These are phyloP conservation scores for Persicaria maculosa DNA, from an alignment of 148 eudicot species.

Conservation along the genomic window DNA sequence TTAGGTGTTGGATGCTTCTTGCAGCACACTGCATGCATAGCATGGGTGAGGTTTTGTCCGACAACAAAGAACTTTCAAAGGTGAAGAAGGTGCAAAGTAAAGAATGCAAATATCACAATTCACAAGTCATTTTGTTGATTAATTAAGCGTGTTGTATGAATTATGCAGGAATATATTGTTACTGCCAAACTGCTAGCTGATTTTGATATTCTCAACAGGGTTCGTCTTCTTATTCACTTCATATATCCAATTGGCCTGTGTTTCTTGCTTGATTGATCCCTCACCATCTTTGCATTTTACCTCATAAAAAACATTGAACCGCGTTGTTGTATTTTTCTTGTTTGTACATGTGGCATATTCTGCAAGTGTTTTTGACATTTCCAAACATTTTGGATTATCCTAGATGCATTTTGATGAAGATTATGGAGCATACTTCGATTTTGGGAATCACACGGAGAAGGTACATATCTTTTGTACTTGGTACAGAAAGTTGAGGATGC, in stretches of 20 bases:
- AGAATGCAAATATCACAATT: conserved; percentile 7
- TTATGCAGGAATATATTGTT: conserved; percentile 61
- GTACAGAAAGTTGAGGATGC: background rate
- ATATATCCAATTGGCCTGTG: background rate
- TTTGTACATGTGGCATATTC: background rate
- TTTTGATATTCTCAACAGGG: conserved; percentile 81
- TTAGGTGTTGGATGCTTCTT: conserved; percentile 99
- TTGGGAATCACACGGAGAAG: conserved; percentile 93
- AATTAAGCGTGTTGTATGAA: conserved; percentile 6
- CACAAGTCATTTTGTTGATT: conserved; percentile 13
- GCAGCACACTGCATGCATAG: conserved; percentile 86
- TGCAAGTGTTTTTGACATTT: background rate
- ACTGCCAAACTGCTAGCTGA: conserved; percentile 64
- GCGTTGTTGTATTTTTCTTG: background rate
- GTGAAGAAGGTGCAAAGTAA: conserved; percentile 27
- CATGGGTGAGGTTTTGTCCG: conserved; percentile 49
- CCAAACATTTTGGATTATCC: conserved; percentile 2
- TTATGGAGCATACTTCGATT: conserved; percentile 86
- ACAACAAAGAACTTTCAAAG: conserved; percentile 42
- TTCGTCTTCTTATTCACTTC: conserved; percentile 18
- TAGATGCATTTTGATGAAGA: conserved; percentile 87
- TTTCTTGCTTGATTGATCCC: conserved; percentile 1
- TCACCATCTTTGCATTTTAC: background rate
- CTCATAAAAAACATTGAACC: background rate
- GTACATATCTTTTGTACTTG: conserved; percentile 25